Conservation (phyloP, 2,329 filamentous ascomycete species). For the Xylaria multiplex region DNA sequence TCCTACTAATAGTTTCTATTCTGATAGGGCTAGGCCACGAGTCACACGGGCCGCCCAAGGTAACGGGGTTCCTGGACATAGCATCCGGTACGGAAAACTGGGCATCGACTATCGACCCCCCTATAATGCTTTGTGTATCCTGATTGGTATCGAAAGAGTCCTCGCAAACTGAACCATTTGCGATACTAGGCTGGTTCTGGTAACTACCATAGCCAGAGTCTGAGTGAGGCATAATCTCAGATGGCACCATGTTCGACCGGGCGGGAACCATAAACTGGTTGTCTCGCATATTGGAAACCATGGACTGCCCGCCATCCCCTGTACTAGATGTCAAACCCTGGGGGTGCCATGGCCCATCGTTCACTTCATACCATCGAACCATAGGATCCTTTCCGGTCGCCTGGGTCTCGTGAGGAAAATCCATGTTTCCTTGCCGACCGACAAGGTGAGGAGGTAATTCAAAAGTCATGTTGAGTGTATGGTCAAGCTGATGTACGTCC, state of each 20-base stretch:
- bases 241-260: constrained; percentile 47
- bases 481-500: constrained; percentile 38
- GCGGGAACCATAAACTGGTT: constrained; percentile 30
- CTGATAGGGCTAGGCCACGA: constrained; percentile 27
- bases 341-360: constrained; percentile 59
- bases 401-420: constrained; percentile 15
- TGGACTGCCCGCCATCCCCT: constrained; percentile 47
- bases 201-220: constrained; percentile 62
- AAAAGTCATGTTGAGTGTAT: constrained; percentile 39
- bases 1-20: constrained; percentile 37
- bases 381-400: constrained; percentile 41
- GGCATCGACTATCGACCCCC: constrained; percentile 48
- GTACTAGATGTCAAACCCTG: constrained; percentile 47
- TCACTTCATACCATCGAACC: constrained; percentile 51
- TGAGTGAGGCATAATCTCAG: constrained; percentile 53
- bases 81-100: constrained; percentile 38
- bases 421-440: constrained; percentile 23
- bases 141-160: constrained; percentile 52
- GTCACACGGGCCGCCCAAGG: constrained; percentile 5
- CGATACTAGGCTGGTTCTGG: constrained; percentile 54
- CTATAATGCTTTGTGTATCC: constrained; percentile 54
- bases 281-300: constrained; percentile 41
- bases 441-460: constrained; percentile 31
- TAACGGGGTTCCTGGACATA: constrained; percentile 31
- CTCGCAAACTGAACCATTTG: constrained; percentile 56